A percentile compares a stretch with the other conserved stretches of the same genome.
Conservation (phyloP, 176 grass and related monocot species). For the Juncus inflexus region DNA sequence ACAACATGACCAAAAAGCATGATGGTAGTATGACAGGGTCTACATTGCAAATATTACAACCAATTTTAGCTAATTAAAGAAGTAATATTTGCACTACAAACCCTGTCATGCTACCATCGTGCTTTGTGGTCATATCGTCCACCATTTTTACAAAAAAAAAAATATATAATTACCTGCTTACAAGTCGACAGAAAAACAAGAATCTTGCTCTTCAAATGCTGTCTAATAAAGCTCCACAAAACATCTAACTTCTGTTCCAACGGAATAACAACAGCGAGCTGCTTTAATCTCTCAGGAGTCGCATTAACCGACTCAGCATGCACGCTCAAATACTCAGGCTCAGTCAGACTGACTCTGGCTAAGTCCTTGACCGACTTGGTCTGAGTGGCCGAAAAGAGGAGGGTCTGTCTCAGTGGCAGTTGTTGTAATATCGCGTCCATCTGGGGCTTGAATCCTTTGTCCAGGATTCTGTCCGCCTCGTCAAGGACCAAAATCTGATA, state of each 20-base stretch:
- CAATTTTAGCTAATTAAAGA: too few relatives aligned
- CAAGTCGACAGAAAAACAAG: conserved; percentile 83
- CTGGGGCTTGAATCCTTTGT: conserved; percentile 53
- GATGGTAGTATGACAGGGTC: too few relatives aligned
- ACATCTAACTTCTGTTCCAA: conserved; percentile 90
- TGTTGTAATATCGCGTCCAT: conserved; percentile 72
- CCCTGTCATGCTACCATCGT: too few relatives aligned
- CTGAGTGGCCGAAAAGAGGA: conserved; percentile 92
- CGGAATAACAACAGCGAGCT: conserved; percentile 64
- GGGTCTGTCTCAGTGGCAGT: conserved; percentile 71
- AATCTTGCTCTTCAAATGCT: conserved; percentile 74
- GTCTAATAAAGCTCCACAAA: conserved; percentile 93
- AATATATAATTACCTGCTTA: conserved; percentile 57
- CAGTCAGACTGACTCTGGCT: conserved; percentile 77
- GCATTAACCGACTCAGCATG: conserved; percentile 68
- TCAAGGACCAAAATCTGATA: conserved; percentile 90
- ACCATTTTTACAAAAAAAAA: conserved; percentile 19
- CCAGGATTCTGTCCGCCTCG: conserved; percentile 93
- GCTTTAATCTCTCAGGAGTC: conserved; percentile 83
- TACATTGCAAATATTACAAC: too few relatives aligned
- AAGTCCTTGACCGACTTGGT: conserved; percentile 91
- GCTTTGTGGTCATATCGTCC: too few relatives aligned
- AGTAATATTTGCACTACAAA: too few relatives aligned
- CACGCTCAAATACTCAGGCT: conserved; percentile 88
- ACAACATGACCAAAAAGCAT: too few relatives aligned